phyloP scores from a whole-genome alignment of 2,329 filamentous ascomycete species.

The Amesomyces nigricolor region DNA sequence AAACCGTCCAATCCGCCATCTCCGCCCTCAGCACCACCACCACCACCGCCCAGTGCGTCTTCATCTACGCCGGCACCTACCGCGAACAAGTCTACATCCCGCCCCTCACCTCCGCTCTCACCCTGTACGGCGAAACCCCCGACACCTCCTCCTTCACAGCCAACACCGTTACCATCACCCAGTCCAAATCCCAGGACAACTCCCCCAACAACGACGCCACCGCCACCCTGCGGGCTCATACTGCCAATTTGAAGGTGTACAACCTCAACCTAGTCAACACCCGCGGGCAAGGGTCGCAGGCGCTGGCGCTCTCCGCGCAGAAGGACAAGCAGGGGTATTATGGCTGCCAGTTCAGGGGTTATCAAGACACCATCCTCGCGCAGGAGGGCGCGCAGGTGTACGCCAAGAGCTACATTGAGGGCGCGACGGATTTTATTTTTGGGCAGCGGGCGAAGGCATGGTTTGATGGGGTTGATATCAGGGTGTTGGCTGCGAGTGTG shows the following conservation, averaged over 20 bases:
- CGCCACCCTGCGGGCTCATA: constrained; percentile 40
- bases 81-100: constrained; percentile 53
- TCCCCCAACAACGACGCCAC: constrained; percentile 49
- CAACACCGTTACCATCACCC: constrained; percentile 53
- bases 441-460: constrained; percentile 39
- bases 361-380: constrained; percentile 46
- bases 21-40: constrained; percentile 49
- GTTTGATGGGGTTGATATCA: constrained; percentile 34
- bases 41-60: constrained; percentile 51
- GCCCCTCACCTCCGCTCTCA: constrained; percentile 42
- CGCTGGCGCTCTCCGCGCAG: constrained; percentile 42
- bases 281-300: constrained; percentile 43
- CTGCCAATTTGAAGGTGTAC: constrained; percentile 52
- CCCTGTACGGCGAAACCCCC: constrained; percentile 49
- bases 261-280: constrained; percentile 52
- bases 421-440: constrained; percentile 48
- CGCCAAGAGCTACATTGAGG: constrained; percentile 38
- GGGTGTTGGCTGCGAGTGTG: constrained; percentile 10
- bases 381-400: constrained; percentile 45
- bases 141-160: constrained; percentile 45
- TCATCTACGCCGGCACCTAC: constrained; percentile 57
- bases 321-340: constrained; percentile 41
- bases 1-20: constrained; percentile 49
- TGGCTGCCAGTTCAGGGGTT: constrained; percentile 41
- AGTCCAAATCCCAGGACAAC: constrained; percentile 41